Conservation (phyloP, 2,329 filamentous ascomycete genomes). For the Nannizzia gypsea region DNA sequence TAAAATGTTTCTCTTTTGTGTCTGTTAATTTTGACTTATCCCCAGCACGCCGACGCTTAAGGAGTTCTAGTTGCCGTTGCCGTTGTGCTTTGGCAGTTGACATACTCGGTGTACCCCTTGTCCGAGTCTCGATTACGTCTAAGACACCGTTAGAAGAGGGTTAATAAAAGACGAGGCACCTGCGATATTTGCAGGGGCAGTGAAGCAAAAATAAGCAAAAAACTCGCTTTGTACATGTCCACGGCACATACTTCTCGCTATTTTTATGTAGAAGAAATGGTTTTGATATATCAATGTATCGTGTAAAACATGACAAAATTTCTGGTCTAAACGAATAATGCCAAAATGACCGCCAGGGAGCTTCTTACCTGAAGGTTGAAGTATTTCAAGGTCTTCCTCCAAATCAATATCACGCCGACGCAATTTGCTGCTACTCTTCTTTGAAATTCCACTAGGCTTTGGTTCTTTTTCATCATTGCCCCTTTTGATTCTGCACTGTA, state of each 20-base stretch:
- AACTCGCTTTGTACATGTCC: neutral
- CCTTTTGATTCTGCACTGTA: conserved; percentile 7
- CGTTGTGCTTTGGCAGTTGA: conserved; percentile 29
- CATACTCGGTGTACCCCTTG: conserved; percentile 29
- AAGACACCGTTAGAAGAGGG: conserved; percentile 11
- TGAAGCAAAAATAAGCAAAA: neutral
- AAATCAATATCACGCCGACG: conserved; percentile 30
- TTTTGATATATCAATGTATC: neutral
- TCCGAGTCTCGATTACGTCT: conserved; percentile 31
- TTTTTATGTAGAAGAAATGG: neutral
- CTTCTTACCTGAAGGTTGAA: conserved; percentile 32
- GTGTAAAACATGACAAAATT: neutral
- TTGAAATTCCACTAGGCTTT: neutral
- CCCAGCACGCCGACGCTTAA: conserved; percentile 34
- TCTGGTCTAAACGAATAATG: neutral
- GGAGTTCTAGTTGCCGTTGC: conserved; percentile 32
- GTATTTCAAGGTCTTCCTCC: conserved; percentile 34
- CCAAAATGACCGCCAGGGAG: neutral
- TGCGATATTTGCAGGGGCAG: neutral
- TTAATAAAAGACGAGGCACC: neutral
- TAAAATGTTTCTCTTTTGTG: neutral
- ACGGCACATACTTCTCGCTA: neutral
- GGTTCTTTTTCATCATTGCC: neutral
- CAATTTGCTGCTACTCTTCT: conserved; percentile 1
- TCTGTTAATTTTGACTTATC: conserved; percentile 13